These are phyloP conservation scores for Gynostemma pentaphyllum DNA, from an alignment of 306 rosid species.

Conservation along the genomic window DNA sequence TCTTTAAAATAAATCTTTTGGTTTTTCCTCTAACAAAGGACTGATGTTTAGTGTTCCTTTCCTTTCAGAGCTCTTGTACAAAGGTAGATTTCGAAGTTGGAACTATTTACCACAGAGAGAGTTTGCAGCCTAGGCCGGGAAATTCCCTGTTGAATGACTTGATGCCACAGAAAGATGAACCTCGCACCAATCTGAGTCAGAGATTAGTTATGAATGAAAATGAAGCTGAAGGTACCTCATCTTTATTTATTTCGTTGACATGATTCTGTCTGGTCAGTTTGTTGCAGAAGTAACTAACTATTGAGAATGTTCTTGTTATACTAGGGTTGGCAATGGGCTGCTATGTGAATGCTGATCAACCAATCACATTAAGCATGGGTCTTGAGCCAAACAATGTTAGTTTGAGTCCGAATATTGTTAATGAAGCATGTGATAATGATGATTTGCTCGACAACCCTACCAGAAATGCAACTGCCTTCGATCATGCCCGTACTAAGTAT, in stretches of 20 bases:
- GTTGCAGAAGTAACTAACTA: slow-evolving; percentile 18
- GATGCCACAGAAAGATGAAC: slow-evolving; percentile 35
- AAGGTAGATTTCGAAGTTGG: slow-evolving; percentile 76
- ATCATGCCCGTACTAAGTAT: slow-evolving; percentile 40
- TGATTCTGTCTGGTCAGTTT: slow-evolving; percentile 8
- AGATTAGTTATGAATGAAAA: slow-evolving; percentile 22
- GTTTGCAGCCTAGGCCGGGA: slow-evolving; percentile 27
- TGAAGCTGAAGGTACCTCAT: slow-evolving; percentile 44
- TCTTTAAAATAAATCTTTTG: slow-evolving; percentile 20
- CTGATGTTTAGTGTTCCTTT: slow-evolving; percentile 32
- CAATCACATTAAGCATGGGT: slow-evolving; percentile 29
- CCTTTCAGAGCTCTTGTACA: slow-evolving; percentile 88
- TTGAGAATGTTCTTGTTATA: slow-evolving; percentile 3
- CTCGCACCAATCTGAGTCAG: slow-evolving; percentile 22
- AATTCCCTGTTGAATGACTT: slow-evolving; percentile 28
- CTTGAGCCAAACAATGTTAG: slow-evolving; percentile 26
- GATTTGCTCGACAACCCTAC: slow-evolving; percentile 36
- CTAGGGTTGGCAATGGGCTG: slow-evolving; percentile 33
- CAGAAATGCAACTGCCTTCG: slow-evolving; percentile 55
- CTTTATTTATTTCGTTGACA: background rate
- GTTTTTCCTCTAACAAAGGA: slow-evolving; percentile 20
- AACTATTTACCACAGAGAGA: slow-evolving; percentile 38
- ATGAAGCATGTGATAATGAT: slow-evolving; percentile 48
- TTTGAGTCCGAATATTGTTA: slow-evolving; percentile 23
- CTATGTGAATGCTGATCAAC: slow-evolving; percentile 27